Percentiles rank a stretch among this genome's conserved stretches.
phyloP scores from a whole-genome alignment of 495 filamentous ascomycete species.

The Aspergillus saccharolyticus region DNA sequence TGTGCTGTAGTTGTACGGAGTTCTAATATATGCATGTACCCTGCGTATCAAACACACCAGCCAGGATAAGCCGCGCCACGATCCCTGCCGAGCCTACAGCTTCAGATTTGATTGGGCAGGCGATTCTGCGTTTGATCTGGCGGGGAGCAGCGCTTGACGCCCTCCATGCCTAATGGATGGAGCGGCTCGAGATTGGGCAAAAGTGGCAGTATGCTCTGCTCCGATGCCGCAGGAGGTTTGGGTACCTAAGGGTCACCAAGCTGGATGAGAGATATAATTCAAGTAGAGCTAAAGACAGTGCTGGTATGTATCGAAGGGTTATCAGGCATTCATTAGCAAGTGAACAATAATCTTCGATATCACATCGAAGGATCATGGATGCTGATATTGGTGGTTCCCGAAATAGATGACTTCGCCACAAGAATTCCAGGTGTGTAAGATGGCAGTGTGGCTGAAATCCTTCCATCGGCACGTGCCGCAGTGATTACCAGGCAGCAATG shows the following conservation, averaged over 20 bases:
- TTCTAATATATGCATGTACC: neutral
- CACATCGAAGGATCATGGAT: too few relatives aligned
- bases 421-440: too few relatives aligned
- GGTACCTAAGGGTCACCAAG: slow-evolving; percentile 11
- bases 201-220: neutral
- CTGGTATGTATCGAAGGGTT: neutral
- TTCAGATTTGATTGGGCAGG: neutral
- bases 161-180: slow-evolving; percentile 1
- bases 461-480: slow-evolving; percentile 4
- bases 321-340: neutral
- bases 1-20: neutral
- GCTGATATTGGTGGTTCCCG: neutral
- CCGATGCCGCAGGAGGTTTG: slow-evolving; percentile 3
- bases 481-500: slow-evolving; percentile 10
- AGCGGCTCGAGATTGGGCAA: slow-evolving; percentile 9
- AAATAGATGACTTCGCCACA: slow-evolving; percentile 1
- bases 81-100: neutral
- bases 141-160: neutral
- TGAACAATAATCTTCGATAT: neutral
- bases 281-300: too few relatives aligned
- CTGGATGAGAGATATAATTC: neutral
- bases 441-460: slow-evolving; percentile 9
- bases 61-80: neutral
- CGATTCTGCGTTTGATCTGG: neutral
- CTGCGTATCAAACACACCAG: neutral